A percentile compares a stretch with the other conserved stretches of the same genome.
Conservation (phyloP, 495 filamentous ascomycete species). For the Arthonia radiata region DNA sequence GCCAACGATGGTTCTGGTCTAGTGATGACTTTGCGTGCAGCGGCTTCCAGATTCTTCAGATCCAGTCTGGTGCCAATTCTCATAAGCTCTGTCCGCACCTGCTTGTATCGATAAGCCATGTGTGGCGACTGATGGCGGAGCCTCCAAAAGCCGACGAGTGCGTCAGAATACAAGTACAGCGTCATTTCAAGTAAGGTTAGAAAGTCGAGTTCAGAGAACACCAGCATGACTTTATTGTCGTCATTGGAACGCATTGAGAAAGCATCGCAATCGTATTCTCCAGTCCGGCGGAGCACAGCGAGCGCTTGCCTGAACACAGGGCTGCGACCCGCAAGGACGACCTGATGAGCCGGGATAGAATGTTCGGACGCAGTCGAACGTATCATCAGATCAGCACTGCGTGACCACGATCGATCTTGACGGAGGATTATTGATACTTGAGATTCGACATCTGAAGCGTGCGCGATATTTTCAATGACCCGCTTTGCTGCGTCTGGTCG, state of each 20-base stretch:
- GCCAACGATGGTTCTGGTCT: slow-evolving; percentile 35
- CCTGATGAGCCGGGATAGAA: slow-evolving; percentile 58
- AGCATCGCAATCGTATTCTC: slow-evolving; percentile 6
- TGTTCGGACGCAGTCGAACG: slow-evolving; percentile 37
- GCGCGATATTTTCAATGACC: no score
- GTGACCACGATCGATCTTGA: no score
- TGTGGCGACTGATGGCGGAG: slow-evolving; percentile 32
- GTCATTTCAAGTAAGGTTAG: slow-evolving; percentile 53
- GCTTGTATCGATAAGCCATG: slow-evolving; percentile 43
- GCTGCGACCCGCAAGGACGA: slow-evolving; percentile 52
- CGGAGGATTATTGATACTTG: no score
- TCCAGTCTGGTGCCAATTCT: slow-evolving; percentile 41
- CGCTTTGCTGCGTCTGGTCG: no score
- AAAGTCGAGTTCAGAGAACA: slow-evolving; percentile 43
- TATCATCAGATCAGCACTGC: slow-evolving; percentile 21
- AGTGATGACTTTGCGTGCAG: slow-evolving; percentile 41
- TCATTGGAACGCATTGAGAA: slow-evolving; percentile 19
- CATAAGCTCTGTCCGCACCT: slow-evolving; percentile 65
- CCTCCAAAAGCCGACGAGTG: slow-evolving; percentile 65
- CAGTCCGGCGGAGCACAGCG: slow-evolving; percentile 20
- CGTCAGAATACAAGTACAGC: slow-evolving; percentile 61
- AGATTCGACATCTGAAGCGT: no score
- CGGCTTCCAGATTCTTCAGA: slow-evolving; percentile 41
- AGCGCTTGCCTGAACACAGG: slow-evolving; percentile 38
- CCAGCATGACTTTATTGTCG: slow-evolving; percentile 24